Percentiles rank a stretch among this genome's conserved stretches.
Evolutionary conservation across 176 grass and related monocot species (phyloP).

Genomic region (Triticum dicoccoides): DNA sequence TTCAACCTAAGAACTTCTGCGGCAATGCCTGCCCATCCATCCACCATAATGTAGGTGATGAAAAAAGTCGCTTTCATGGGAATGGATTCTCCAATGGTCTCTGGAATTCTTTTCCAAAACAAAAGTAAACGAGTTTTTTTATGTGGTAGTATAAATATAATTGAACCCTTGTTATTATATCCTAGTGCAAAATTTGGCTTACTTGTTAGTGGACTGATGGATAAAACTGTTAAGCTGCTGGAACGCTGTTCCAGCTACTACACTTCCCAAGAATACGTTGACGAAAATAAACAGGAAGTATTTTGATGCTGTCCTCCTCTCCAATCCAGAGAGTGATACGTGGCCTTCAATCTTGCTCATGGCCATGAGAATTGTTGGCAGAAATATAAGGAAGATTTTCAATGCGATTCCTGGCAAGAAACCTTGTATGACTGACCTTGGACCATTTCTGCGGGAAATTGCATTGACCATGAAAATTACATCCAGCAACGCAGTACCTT

Average conservation of each 20-base stretch:
- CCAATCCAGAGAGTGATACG: constrained; percentile 69
- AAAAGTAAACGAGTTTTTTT: neutral
- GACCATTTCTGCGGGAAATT: constrained; percentile 67
- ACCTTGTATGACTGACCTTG: constrained; percentile 77
- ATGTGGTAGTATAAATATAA: constrained; percentile 15
- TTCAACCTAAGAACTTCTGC: constrained; percentile 92
- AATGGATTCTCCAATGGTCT: constrained; percentile 83
- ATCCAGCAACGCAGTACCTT: constrained; percentile 19
- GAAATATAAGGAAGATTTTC: constrained; percentile 87
- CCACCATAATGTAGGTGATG: constrained; percentile 93
- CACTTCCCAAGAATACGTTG: constrained; percentile 90
- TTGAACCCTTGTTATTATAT: neutral
- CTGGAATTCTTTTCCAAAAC: constrained; percentile 58
- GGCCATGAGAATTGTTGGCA: constrained; percentile 85
- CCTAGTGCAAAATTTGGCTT: constrained; percentile 19
- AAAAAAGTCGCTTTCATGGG: constrained; percentile 99
- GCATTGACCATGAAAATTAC: constrained; percentile 14
- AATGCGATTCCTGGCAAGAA: constrained; percentile 89
- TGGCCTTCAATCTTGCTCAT: constrained; percentile 96
- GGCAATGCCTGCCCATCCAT: constrained; percentile 88
- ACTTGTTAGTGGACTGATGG: constrained; percentile 71
- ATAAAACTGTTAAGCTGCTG: constrained; percentile 91
- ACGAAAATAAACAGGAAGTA: constrained; percentile 88
- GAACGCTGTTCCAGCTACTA: constrained; percentile 93
- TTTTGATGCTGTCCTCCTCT: constrained; percentile 79